Evolutionary conservation across 2,329 filamentous ascomycete genomes (phyloP), one percentile per base, ranked within the genome.

Genomic region (Paracoccidioides lutzii): DNA sequence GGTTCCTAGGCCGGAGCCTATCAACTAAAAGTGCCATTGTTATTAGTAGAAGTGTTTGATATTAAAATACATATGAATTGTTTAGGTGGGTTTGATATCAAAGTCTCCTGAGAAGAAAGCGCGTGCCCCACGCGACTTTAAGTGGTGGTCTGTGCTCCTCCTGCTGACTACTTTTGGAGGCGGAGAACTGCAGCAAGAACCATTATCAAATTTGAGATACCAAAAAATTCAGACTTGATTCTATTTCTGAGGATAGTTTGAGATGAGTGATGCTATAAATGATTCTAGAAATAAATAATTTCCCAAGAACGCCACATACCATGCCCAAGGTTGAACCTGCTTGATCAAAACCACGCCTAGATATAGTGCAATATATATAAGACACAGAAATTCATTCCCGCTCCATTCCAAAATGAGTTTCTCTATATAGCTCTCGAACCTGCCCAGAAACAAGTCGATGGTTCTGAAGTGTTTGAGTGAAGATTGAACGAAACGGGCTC

Each of bases 1-100:
- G 70, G 30, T 72, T 71, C 28, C 73, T 69, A 40, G 75, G 75
- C 12, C 82, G 78, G 59, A 84, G 75, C 64, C 82, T 84, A 63
- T 85, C 82, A 46, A 85, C 81, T 41, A 85, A 73, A 10, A 85
- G 73, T 57, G 82, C 80, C 82, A 85, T 85, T 60, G 46, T 43
- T 56, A 32, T 12, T 22, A 6, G 38, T 41, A 41, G n/a, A 43
- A 50, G 33, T 28, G 35, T 3, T 50, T n/a, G 38, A 38, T 1
- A 28, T 22, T 14, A 38, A 41, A n/a, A 5, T 40, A n/a, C 6
- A 2, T 7, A 5, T n/a, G 33, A 2, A 54, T 46, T 28, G 15
- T 22, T 22, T 32, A 28, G 33, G 15, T 5, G 22, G 22, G n/a
- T 9, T 49, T 33, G 37, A 22, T 40, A 46, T 53, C 8, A 9